Percentiles rank a stretch among this genome's conserved stretches.
These are phyloP conservation scores for Cladosporium sp. DNA, from an alignment of 2,329 filamentous ascomycete genomes.

Conservation along the genomic window DNA sequence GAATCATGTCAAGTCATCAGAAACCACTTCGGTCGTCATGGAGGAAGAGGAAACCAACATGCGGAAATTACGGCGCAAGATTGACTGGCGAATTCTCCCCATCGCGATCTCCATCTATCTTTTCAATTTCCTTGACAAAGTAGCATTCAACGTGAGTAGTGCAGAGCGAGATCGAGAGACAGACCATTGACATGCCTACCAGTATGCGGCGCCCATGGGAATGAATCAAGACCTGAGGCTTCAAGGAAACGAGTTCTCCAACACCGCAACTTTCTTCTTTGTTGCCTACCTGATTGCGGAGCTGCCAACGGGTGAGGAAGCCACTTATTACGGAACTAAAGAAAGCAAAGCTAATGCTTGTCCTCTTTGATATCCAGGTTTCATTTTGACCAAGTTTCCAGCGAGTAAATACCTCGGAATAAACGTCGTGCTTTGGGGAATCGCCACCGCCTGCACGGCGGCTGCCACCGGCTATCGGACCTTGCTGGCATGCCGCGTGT, in stretches of 20 bases:
- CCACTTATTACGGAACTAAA: slow-evolving; percentile 24
- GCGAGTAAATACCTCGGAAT: slow-evolving; percentile 56
- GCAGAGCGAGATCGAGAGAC: too few relatives aligned
- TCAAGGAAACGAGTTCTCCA: slow-evolving; percentile 57
- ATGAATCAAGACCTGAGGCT: slow-evolving; percentile 52
- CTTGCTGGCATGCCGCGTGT: slow-evolving; percentile 54
- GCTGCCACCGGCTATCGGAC: slow-evolving; percentile 55
- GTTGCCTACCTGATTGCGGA: slow-evolving; percentile 58
- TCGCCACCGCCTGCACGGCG: slow-evolving; percentile 55
- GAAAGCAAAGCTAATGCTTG: too few relatives aligned
- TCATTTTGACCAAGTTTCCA: slow-evolving; percentile 54
- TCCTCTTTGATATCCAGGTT: slow-evolving; percentile 32
- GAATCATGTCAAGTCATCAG: too few relatives aligned
- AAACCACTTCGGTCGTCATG: too few relatives aligned
- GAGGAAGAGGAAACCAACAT: too few relatives aligned
- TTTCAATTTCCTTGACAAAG: slow-evolving; percentile 61
- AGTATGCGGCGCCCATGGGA: slow-evolving; percentile 65
- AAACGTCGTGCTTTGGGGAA: slow-evolving; percentile 60
- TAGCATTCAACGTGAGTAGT: slow-evolving; percentile 54
- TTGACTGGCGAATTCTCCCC: slow-evolving; percentile 56
- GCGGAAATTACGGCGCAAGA: slow-evolving; percentile 45
- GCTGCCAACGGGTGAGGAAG: slow-evolving; percentile 50
- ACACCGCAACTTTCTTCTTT: slow-evolving; percentile 58
- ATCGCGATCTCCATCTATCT: slow-evolving; percentile 58
- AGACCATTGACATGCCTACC: slow-evolving; percentile 5